These are phyloP conservation scores for Penicillium maclennaniae DNA, from an alignment of 495 filamentous ascomycete genomes.

Conservation along the genomic window DNA sequence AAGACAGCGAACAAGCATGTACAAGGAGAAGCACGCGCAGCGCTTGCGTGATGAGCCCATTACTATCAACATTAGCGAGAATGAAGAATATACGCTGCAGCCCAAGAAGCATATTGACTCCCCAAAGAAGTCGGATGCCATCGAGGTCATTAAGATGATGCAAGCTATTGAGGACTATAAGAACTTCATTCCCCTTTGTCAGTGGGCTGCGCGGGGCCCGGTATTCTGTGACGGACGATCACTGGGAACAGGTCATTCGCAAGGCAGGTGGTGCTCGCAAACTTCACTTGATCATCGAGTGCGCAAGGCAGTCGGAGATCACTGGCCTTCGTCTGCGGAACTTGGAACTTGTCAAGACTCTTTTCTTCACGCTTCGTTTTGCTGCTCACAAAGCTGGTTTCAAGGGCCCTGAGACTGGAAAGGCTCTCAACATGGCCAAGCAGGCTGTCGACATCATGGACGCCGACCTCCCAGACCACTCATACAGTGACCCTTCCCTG, in stretches of 20 bases:
- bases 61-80: slow-evolving; percentile 53
- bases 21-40: slow-evolving; percentile 45
- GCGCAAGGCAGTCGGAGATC: slow-evolving; percentile 38
- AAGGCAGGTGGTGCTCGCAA: slow-evolving; percentile 33
- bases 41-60: slow-evolving; percentile 56
- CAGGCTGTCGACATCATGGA: slow-evolving; percentile 52
- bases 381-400: slow-evolving; percentile 43
- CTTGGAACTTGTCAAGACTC: slow-evolving; percentile 34
- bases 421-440: slow-evolving; percentile 42
- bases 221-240: slow-evolving; percentile 22
- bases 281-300: slow-evolving; percentile 50
- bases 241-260: slow-evolving; percentile 41
- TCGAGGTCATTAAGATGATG: slow-evolving; percentile 44
- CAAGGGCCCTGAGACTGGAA: slow-evolving; percentile 30
- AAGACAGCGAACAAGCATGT: slow-evolving; percentile 53
- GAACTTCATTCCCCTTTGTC: slow-evolving; percentile 56
- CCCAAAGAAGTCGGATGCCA: slow-evolving; percentile 35
- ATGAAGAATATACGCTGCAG: slow-evolving; percentile 52
- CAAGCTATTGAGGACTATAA: slow-evolving; percentile 53
- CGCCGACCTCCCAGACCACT: slow-evolving; percentile 32
- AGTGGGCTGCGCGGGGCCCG: slow-evolving; percentile 50
- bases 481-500: slow-evolving; percentile 1
- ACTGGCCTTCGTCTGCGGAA: slow-evolving; percentile 51
- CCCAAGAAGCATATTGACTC: slow-evolving; percentile 39
- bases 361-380: slow-evolving; percentile 51